phyloP scores from a whole-genome alignment of 179 eudicot species.

The Nepenthes alata region DNA sequence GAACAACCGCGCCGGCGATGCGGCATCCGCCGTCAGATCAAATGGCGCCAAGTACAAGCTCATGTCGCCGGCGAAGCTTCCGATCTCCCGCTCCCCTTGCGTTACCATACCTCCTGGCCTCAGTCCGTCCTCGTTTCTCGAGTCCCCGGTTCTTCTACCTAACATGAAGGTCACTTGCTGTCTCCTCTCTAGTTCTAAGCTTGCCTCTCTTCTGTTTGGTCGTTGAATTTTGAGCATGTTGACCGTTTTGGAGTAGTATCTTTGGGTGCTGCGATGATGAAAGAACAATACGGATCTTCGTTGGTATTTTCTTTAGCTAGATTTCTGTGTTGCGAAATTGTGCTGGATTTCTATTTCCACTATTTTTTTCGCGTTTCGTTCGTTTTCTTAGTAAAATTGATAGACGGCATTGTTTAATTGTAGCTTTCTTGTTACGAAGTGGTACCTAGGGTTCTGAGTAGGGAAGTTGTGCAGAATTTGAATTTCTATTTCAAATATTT shows the following conservation, averaged over 20 bases:
- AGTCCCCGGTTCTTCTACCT: slow-evolving; percentile 80
- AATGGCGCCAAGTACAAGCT: slow-evolving; percentile 51
- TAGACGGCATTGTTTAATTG: too few relatives aligned
- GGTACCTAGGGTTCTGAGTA: not conserved
- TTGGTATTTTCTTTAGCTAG: too few relatives aligned
- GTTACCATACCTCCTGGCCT: slow-evolving; percentile 74
- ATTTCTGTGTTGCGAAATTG: too few relatives aligned
- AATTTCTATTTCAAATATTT: too few relatives aligned
- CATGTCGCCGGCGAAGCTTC: slow-evolving; percentile 93
- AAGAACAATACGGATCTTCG: not conserved
- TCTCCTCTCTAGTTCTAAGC: not conserved
- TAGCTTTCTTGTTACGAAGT: not conserved
- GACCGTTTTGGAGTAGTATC: not conserved
- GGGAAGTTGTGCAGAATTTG: not conserved
- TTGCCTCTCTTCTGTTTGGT: not conserved
- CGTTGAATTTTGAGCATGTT: not conserved
- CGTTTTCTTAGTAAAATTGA: too few relatives aligned
- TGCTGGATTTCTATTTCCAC: too few relatives aligned
- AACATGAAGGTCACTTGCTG: slow-evolving; percentile 53
- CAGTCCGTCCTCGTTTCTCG: slow-evolving; percentile 84
- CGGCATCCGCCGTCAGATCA: not conserved
- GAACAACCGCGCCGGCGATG: not conserved
- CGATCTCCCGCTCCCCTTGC: slow-evolving; percentile 69
- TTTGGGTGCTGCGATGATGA: slow-evolving; percentile 7
- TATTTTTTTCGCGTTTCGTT: too few relatives aligned